These are phyloP conservation scores for Drechslera avenae DNA, from an alignment of 2,329 filamentous ascomycete species.

Conservation along the genomic window DNA sequence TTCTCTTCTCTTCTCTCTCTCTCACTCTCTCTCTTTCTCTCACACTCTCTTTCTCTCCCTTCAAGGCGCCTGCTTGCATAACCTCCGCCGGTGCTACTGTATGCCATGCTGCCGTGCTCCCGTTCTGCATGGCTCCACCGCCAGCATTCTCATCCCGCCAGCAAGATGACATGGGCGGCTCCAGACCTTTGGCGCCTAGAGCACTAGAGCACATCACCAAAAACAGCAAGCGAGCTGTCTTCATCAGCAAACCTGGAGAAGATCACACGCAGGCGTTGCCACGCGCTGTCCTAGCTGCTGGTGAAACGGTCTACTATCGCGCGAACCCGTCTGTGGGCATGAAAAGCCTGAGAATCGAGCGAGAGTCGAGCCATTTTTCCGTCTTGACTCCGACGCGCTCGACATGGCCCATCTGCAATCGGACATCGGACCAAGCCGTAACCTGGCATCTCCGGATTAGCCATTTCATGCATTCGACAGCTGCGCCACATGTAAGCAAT, in stretches of 20 bases:
- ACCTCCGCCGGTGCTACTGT: not conserved
- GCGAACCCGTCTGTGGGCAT: slow-evolving; percentile 5
- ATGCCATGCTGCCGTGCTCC: too few species aligned
- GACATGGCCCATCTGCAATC: not conserved
- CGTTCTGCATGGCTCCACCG: too few species aligned
- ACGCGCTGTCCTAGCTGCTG: slow-evolving; percentile 4
- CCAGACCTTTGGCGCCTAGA: slow-evolving; percentile 9
- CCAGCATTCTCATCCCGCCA: too few species aligned
- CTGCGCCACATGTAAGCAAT: not conserved
- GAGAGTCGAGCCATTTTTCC: not conserved
- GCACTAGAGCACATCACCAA: not conserved
- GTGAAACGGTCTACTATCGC: slow-evolving; percentile 10
- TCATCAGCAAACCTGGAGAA: slow-evolving; percentile 9
- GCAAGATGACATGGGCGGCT: slow-evolving; percentile 12
- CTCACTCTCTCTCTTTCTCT: too few species aligned
- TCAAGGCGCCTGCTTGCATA: not conserved
- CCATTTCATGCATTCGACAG: not conserved
- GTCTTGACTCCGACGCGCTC: not conserved
- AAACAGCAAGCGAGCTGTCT: slow-evolving; percentile 12
- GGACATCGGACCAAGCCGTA: not conserved
- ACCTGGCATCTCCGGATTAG: not conserved
- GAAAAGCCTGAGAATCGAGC: slow-evolving; percentile 2
- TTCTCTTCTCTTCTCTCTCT: too few species aligned
- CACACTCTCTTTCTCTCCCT: too few species aligned
- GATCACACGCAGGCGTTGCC: slow-evolving; percentile 5